These are phyloP conservation scores for Mycena citricolor DNA, from an alignment of 1,284 basidiomycete genomes.

Conservation along the genomic window DNA sequence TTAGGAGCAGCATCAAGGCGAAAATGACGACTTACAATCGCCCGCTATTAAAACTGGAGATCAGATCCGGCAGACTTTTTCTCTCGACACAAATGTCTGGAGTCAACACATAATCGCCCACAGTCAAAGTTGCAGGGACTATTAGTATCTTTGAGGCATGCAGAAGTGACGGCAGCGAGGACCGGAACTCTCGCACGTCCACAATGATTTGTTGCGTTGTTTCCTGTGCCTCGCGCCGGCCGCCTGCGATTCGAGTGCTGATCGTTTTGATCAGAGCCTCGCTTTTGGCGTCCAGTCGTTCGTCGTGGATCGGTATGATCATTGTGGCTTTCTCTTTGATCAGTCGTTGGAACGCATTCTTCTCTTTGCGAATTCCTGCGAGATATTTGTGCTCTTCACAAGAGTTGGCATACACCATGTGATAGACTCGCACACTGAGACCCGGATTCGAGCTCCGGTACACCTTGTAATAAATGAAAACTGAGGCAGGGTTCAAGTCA, in stretches of 20 bases:
- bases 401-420: conserved; percentile 90
- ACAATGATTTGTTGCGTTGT: conserved; percentile 73
- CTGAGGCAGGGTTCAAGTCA: neutral
- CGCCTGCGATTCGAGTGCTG: conserved; percentile 86
- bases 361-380: conserved; percentile 85
- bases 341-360: conserved; percentile 91
- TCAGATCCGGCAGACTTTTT: conserved; percentile 90
- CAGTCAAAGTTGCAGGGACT: conserved; percentile 87
- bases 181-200: conserved; percentile 96
- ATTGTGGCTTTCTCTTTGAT: conserved; percentile 94
- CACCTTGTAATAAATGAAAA: conserved; percentile 48
- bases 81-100: conserved; percentile 96
- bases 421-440: conserved; percentile 88
- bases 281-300: conserved; percentile 47
- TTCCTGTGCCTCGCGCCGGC: conserved; percentile 67
- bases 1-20: neutral
- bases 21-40: conserved; percentile 70
- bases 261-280: conserved; percentile 83
- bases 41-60: conserved; percentile 91
- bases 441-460: conserved; percentile 83
- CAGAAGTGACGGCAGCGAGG: conserved; percentile 86
- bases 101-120: conserved; percentile 95
- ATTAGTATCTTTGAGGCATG: conserved; percentile 84
- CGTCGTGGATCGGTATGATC: conserved; percentile 88
- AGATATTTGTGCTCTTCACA: conserved; percentile 97